These are phyloP conservation scores for Hansenula sp. DNA, from an alignment of 1,139 yeast species.

Conservation along the genomic window DNA sequence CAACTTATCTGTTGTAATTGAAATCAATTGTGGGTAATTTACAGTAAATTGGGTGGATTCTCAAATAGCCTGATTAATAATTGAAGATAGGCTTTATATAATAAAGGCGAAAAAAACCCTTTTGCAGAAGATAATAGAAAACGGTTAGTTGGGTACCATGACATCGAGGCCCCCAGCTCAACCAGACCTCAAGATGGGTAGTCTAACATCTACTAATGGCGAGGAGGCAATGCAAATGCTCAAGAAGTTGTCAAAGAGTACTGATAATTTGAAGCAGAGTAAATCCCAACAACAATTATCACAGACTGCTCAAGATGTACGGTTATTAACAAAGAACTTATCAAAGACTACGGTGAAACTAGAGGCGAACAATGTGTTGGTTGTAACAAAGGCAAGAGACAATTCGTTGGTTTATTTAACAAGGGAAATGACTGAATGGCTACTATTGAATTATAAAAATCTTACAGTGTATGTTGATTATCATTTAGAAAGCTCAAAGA, in stretches of 20 bases:
- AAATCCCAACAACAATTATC: slow-evolving; percentile 72
- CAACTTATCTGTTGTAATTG: too few species aligned
- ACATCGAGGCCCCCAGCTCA: not conserved
- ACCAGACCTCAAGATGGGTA: not conserved
- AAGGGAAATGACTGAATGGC: slow-evolving; percentile 75
- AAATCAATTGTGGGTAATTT: too few species aligned
- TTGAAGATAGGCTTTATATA: too few species aligned
- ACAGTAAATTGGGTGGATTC: too few species aligned
- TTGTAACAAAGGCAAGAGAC: slow-evolving; percentile 84
- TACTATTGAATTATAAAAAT: slow-evolving; percentile 43
- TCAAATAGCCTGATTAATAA: too few species aligned
- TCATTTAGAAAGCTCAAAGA: slow-evolving; percentile 51
- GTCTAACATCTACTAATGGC: slow-evolving; percentile 2
- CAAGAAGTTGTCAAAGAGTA: slow-evolving; percentile 9
- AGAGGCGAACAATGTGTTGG: slow-evolving; percentile 65
- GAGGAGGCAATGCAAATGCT: slow-evolving; percentile 10
- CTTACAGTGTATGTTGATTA: slow-evolving; percentile 68
- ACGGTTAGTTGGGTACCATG: too few species aligned
- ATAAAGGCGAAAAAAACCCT: too few species aligned
- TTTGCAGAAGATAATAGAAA: too few species aligned
- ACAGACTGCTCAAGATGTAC: slow-evolving; percentile 82
- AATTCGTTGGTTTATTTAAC: slow-evolving; percentile 70
- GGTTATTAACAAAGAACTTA: slow-evolving; percentile 72
- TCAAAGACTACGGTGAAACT: slow-evolving; percentile 71
- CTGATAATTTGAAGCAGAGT: slow-evolving; percentile 29